Percentiles rank a stretch among this genome's conserved stretches.
Conservation (phyloP, 108 stramenopile genomes). For the Mediolabrus comicus region DNA sequence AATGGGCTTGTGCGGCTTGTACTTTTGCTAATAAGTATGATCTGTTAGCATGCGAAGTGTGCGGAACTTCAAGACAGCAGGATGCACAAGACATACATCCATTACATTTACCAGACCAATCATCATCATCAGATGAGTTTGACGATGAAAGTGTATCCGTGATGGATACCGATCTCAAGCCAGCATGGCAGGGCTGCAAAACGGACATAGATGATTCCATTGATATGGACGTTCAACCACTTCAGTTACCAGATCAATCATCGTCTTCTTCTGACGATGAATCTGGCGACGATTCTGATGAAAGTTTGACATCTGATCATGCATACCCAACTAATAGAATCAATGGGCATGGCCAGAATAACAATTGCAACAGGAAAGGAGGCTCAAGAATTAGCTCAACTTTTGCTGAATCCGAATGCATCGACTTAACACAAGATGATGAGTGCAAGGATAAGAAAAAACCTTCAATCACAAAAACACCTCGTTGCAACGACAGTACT, state of each 20-base stretch:
- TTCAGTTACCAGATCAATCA: neutral
- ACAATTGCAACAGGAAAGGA: neutral
- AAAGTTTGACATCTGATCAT: neutral
- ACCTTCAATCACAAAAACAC: neutral
- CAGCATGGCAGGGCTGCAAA: neutral
- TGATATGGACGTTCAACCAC: neutral
- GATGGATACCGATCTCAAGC: neutral
- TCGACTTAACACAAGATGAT: neutral
- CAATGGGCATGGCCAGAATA: no score
- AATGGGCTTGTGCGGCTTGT: conserved; percentile 43
- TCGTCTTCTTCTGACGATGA: neutral
- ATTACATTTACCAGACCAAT: neutral
- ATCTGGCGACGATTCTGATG: conserved; percentile 3
- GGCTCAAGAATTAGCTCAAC: conserved; percentile 3
- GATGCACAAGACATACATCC: neutral
- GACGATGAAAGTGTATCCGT: neutral
- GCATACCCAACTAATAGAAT: neutral
- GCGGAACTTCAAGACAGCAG: conserved; percentile 1
- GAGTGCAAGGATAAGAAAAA: neutral
- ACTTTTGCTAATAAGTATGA: conserved; percentile 33
- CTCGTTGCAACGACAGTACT: neutral
- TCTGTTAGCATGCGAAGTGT: conserved; percentile 28
- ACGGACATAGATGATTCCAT: neutral
- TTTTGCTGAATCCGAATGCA: neutral
- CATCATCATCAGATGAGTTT: neutral